Evolutionary conservation across 108 stramenopile genomes (phyloP), one percentile per base, ranked within the genome.

Genomic region (Discostella pseudostelligera): DNA sequence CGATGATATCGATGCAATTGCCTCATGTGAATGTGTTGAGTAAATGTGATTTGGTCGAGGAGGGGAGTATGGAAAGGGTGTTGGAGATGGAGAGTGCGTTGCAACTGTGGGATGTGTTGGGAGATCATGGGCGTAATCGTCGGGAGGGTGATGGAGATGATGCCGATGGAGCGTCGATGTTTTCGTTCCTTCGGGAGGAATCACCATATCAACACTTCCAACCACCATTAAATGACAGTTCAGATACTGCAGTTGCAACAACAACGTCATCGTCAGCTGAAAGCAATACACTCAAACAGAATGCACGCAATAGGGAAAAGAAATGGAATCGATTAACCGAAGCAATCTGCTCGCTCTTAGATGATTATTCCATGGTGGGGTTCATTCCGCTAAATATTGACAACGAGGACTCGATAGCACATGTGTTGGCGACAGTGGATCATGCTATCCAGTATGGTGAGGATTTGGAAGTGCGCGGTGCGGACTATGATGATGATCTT

Each of bases 1-100:
- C 96, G 61, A 99, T 99, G 99, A 84, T 99, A 64, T 80, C 89
- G 28, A 82, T 99, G 62, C 96, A 97, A 60, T 66, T 96, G 17
- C 97, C 99, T 8, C 96, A 97, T 69, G 80, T 98, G 13, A 99
- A 97, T 80, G 93, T 99, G 17, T 66, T 98, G 56, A 90, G 89
- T 49, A 99, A 98, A 81, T 92, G 95, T 59, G 97, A 99, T 82
- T 70, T 97, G 51, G 82, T 97, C 12, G 75, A 89, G 42, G 81
- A 94, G 68, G 79, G 76, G 39, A 76, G 82, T 44, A 81, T 96
- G 40, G 87, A 90, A 25, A 44, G 58, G 14, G 85, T 96, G 26
- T 64, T 97, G 44, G 87, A 83, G 59, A 65, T 82, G 28, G 81
- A 87, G 29, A 86, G 83, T 69, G 96, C 96, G 8, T 56, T 81